Conservation (phyloP, 345 rosid genomes). For the Eutrema yunnanense region DNA sequence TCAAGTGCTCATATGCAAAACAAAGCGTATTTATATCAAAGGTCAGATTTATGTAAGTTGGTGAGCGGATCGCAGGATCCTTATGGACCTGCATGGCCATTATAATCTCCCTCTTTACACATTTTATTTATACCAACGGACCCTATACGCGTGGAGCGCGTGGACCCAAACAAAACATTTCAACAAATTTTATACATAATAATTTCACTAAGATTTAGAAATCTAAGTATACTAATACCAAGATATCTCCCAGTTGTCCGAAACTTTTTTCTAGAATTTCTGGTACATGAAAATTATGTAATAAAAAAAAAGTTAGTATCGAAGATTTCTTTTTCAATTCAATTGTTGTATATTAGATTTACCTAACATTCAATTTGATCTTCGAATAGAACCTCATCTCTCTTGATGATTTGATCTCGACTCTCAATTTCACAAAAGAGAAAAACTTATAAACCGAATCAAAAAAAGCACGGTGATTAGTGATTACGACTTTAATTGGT, state of each 20-base stretch:
- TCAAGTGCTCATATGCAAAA: constrained; percentile 22
- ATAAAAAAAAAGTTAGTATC: background rate
- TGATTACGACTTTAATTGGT: too few relatives aligned
- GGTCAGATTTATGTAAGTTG: constrained; percentile 27
- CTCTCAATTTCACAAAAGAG: too few relatives aligned
- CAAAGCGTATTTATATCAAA: constrained; percentile 19
- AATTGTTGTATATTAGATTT: background rate
- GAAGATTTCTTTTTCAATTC: background rate
- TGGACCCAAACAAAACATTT: constrained; percentile 14
- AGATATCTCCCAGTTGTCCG: background rate
- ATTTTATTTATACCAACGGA: constrained; percentile 10
- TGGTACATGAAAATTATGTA: background rate
- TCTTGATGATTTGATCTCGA: too few relatives aligned
- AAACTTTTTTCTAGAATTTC: background rate
- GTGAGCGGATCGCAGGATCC: constrained; percentile 31
- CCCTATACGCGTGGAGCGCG: constrained; percentile 16
- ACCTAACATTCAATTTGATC: background rate
- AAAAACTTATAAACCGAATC: too few relatives aligned
- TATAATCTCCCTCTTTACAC: constrained; percentile 14
- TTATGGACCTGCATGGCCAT: constrained; percentile 32
- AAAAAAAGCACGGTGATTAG: too few relatives aligned
- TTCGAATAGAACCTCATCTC: background rate
- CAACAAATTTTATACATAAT: background rate
- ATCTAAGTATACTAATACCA: background rate
- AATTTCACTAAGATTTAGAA: background rate